Evolutionary conservation across 2,329 filamentous ascomycete species (phyloP).

Genomic region (Rhinocladiella mackenziei): DNA sequence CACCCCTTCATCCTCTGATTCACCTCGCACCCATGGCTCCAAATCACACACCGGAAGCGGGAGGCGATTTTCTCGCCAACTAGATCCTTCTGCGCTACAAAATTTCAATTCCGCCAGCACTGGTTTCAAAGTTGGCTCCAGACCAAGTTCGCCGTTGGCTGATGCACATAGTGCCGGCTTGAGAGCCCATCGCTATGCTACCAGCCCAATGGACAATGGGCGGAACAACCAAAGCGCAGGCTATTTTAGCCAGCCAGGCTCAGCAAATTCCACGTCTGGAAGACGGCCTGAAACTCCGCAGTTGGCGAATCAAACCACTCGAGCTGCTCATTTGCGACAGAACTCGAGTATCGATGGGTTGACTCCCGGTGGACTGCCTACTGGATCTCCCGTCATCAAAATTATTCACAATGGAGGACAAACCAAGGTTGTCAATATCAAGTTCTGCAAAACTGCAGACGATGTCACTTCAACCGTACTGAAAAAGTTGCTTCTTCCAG

Average conservation of each 20-base stretch:
- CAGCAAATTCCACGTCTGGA: conserved; percentile 50
- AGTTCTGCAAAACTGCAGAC: conserved; percentile 84
- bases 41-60: conserved; percentile 49
- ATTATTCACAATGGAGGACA: conserved; percentile 89
- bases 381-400: conserved; percentile 82
- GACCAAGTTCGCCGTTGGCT: conserved; percentile 67
- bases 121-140: conserved; percentile 56
- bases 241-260: conserved; percentile 55
- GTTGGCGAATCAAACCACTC: conserved; percentile 59
- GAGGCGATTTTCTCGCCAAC: conserved; percentile 58
- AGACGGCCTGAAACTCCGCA: conserved; percentile 59
- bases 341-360: conserved; percentile 81
- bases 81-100: conserved; percentile 36
- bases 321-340: conserved; percentile 67
- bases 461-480: conserved; percentile 88
- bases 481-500: conserved; percentile 79
- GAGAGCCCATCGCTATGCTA: conserved; percentile 57
- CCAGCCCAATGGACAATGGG: conserved; percentile 53
- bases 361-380: conserved; percentile 78
- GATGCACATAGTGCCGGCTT: conserved; percentile 52
- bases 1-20: conserved; percentile 60
- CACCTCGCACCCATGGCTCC: conserved; percentile 59
- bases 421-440: conserved; percentile 90
- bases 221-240: conserved; percentile 49
- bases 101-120: conserved; percentile 42